Conservation (phyloP, 495 filamentous ascomycete genomes). For the Neurospora sp. region DNA sequence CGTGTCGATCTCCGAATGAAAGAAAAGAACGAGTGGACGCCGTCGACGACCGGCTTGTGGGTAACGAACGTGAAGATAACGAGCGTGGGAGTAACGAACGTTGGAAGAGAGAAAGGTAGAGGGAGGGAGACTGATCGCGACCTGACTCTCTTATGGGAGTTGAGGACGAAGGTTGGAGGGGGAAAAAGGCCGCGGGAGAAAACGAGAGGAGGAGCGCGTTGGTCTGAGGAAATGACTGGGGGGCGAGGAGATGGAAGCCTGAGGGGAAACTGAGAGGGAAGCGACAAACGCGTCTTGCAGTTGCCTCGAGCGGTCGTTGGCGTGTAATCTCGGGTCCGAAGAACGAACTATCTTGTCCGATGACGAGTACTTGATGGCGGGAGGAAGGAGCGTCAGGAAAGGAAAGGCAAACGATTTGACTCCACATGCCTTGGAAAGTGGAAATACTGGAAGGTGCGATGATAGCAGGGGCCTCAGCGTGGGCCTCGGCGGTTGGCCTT, state of each 20-base stretch:
- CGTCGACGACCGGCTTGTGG: neutral
- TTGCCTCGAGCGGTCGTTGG: neutral
- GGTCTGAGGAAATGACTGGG: neutral
- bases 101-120: neutral
- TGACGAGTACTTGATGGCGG: neutral
- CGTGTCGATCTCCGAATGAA: neutral
- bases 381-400: neutral
- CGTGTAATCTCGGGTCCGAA: neutral
- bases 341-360: neutral
- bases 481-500: neutral
- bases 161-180: neutral
- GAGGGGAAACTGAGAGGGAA: neutral
- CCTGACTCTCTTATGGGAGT: neutral
- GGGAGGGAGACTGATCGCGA: neutral
- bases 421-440: neutral
- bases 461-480: neutral
- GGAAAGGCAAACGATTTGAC: neutral
- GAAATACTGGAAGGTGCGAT: neutral
- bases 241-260: neutral
- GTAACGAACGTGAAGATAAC: neutral
- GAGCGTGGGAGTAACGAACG: neutral
- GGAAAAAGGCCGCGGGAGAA: neutral
- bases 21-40: neutral
- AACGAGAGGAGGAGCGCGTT: neutral
- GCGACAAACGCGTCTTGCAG: neutral